Evolutionary conservation across 441 rosid genomes (phyloP).

Genomic region (Dalechampia spathulata): DNA sequence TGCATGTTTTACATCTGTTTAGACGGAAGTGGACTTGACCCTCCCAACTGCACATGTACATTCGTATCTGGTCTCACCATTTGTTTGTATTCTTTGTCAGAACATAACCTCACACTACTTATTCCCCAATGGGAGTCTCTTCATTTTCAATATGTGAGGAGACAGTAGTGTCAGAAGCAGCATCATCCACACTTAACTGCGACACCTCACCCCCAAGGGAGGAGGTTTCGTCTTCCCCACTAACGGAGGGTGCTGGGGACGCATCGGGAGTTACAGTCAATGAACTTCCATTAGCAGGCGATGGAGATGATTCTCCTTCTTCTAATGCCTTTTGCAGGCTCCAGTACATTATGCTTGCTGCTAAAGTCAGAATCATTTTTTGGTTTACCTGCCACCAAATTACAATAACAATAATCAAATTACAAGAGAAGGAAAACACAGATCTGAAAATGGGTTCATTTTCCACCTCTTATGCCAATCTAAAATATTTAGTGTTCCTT

Average conservation of each 20-base stretch:
- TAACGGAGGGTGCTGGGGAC: slow-evolving; percentile 66
- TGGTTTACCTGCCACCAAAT: slow-evolving; percentile 67
- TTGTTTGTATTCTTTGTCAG: background rate
- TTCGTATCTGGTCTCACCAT: background rate
- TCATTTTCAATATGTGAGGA: slow-evolving; percentile 48
- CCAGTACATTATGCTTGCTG: slow-evolving; percentile 94
- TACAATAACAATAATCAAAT: slow-evolving; percentile 3
- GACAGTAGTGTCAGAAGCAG: slow-evolving; percentile 48
- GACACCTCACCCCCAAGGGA: slow-evolving; percentile 56
- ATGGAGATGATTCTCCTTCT: slow-evolving; percentile 34
- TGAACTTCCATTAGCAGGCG: slow-evolving; percentile 28
- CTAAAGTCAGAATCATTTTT: slow-evolving; percentile 88
- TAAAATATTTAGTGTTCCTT: background rate
- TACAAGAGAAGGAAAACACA: background rate
- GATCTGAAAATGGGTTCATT: background rate
- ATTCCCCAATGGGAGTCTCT: slow-evolving; percentile 24
- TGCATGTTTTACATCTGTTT: background rate
- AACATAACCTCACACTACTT: background rate
- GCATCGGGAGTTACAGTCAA: slow-evolving; percentile 35
- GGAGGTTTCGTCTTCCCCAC: slow-evolving; percentile 66
- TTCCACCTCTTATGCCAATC: background rate
- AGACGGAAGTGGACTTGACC: background rate
- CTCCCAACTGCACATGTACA: slow-evolving; percentile 2
- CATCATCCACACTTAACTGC: slow-evolving; percentile 41
- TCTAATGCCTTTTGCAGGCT: slow-evolving; percentile 62